Evolutionary conservation across 306 rosid species (phyloP), one percentile per base, ranked within the genome.

Genomic region (Adenanthera pavonina): DNA sequence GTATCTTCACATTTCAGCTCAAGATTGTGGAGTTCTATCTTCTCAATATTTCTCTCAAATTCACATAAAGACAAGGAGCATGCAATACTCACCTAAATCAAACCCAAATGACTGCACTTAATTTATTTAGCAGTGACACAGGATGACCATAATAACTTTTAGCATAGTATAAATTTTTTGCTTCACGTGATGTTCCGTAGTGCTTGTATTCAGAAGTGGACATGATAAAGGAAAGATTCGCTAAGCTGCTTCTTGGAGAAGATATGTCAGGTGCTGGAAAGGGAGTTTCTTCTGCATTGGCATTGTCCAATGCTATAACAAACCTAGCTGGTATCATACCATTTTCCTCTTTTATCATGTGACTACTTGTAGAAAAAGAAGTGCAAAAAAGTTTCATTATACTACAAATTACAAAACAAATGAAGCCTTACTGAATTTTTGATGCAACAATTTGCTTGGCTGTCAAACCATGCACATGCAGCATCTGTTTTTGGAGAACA

Each of bases 201-300:
- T 57, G 78, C 36, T 60, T 80, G 75, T 59, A 43, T 82, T 80
- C 86, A 96, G 98, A 96, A 66, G 62, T 81, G 73, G 97, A 96
- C 0, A 20, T 89, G 94, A 84, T 92, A 86, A 92, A 91, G 87
- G 99, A 92, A 65, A 91, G 89, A 85, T 92, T 96, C 88, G 79
- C 95, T 33, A 96, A 92, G 91, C 85, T 96, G 74, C 98, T 96
- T 77, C 66, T 96, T 79, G 99, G 98, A 56, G 99, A 96, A 84
- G 99, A 96, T 76, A 93, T 96, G 97, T 96, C 99, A 17, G 99
- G 98, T 74, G 98, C 97, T 61, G 99, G 98, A 65, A 96, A 96
- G 76, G 99, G 98, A 62, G 98, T 93, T 82, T 92, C 97, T 82
- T 96, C 99, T 10, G 99, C 98, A 49, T 77, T 93, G 80, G 98